Evolutionary conservation across 1,284 basidiomycete species (phyloP), one percentile per base, ranked within the genome.

Genomic region (Grifola frondosa): DNA sequence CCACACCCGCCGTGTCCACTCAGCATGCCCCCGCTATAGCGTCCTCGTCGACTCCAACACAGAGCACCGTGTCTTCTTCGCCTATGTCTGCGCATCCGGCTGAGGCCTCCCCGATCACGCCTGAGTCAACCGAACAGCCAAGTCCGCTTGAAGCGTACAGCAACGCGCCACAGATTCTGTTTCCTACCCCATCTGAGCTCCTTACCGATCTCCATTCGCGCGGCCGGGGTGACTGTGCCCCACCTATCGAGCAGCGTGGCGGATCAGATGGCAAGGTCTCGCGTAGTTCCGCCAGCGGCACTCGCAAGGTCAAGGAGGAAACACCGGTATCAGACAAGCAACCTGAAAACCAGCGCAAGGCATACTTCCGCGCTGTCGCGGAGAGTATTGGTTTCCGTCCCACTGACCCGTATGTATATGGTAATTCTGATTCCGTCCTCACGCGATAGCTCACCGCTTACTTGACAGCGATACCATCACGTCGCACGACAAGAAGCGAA

Each of bases 401-500:
- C 16, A 77, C 73, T 6, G 75, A 78, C 51, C 80, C 81, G 84
- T 84, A 57, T 44, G 81, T 69, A 5, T 39, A 21, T 12, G 23
- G 30, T 22, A 31, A 42, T 40, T 40, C 29, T 20, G 10, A 10
- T 17, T 31, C 23, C 2, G 15, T 4, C 5, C 19, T 20, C 31
- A 10, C 25, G 6, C 30, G 29, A 24, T 25, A n/a, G 25, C 39
- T 32, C 19, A 31, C 30, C 17, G 35, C 22, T 5, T 40, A n/a
- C 9, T 16, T 6, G 10, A 10, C 37, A 84, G 81, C 1, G 84
- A 86, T 42, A 70, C 70, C 12, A 83, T 88, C 44, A 81, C 84
- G 4, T 81, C 81, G 6, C 85, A 88, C 54, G 84, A 88, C 54
- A 86, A 86, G 59, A 88, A 87, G 54, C 66, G 84, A 1, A 73